Evolutionary conservation across 2,329 filamentous ascomycete genomes (phyloP), one percentile per base, ranked within the genome.

Genomic region (Exophiala aquamarina): DNA sequence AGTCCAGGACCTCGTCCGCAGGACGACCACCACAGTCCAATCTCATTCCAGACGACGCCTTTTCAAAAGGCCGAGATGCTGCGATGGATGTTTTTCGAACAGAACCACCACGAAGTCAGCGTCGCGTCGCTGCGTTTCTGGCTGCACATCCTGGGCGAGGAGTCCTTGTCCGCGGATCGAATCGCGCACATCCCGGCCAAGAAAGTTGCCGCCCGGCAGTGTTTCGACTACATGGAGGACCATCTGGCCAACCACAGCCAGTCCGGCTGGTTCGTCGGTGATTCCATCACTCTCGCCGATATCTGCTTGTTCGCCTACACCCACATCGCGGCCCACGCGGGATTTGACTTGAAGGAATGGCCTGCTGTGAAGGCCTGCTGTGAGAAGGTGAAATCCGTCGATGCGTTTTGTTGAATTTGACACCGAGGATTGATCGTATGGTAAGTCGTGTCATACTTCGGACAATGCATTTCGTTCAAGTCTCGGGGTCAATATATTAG

Each of bases 111-210:
- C 35, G 46, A 49, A 34, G 40, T 44, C 41, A 49, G 26, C 34
- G 33, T 49, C 33, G 46, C 46, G 4, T 44, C 46, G 13, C 32
- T 49, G 13, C 41, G 46, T 9, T 49, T 33, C 20, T 49, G 46
- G 46, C 18, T 39, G 10, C 15, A 18, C n/a, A 69, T 73, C 39
- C 63, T 70, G 8, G 70, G 70, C 5, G 68, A 71, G 9, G 49
- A 56, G 1, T 70, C 73, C 45, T 61, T 74, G 6, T 65, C 63
- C 48, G 65, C 67, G 31, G 64, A 70, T 17, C 62, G 63, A 13
- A 63, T 70, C n/a, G 61, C 60, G 3, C 57, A 66, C 23, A 61
- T 73, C 0, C 68, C 72, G 48, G 64, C 15, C n/a, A 49, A 50
- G 29, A 17, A 21, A 35, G 20, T 21, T 19, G 29, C 23, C 2